Conservation (phyloP, 2,329 filamentous ascomycete genomes). For the Botrytis sinoallii region DNA sequence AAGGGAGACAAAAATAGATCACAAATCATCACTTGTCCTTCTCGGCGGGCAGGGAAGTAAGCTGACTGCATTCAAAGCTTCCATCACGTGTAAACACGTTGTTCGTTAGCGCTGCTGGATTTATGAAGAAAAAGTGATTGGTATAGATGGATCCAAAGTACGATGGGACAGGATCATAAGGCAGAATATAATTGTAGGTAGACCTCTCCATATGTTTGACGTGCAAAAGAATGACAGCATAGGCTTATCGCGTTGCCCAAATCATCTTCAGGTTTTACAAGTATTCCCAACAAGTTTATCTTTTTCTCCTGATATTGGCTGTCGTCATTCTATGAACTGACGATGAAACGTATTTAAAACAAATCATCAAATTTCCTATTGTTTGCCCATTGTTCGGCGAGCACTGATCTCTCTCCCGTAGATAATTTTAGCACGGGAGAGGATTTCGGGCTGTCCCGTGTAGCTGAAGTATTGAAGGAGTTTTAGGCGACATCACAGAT, state of each 20-base stretch:
- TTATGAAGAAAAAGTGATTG: neutral
- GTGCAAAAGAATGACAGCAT: neutral
- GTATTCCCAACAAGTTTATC: too few relatives aligned
- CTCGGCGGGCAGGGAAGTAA: conserved; percentile 14
- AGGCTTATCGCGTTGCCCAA: neutral
- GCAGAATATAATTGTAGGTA: neutral
- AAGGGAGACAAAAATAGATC: neutral
- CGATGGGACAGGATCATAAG: neutral
- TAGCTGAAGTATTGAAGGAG: neutral
- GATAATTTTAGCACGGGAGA: neutral
- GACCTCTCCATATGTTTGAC: neutral
- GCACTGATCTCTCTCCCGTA: neutral
- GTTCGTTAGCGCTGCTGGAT: neutral
- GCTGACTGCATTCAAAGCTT: conserved; percentile 15
- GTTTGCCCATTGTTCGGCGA: neutral
- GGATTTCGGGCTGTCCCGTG: neutral
- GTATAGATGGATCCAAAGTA: neutral
- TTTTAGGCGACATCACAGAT: neutral
- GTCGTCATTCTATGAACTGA: neutral
- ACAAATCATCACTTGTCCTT: conserved; percentile 1
- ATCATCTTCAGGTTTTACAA: neutral
- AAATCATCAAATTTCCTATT: too few relatives aligned
- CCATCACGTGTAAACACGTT: conserved; percentile 3
- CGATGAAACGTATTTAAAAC: neutral
- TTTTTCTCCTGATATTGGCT: neutral